A percentile compares a stretch with the other conserved stretches of the same genome.
Evolutionary conservation across 2,329 filamentous ascomycete genomes (phyloP).

Genomic region (Pseudodiploospora longispora): DNA sequence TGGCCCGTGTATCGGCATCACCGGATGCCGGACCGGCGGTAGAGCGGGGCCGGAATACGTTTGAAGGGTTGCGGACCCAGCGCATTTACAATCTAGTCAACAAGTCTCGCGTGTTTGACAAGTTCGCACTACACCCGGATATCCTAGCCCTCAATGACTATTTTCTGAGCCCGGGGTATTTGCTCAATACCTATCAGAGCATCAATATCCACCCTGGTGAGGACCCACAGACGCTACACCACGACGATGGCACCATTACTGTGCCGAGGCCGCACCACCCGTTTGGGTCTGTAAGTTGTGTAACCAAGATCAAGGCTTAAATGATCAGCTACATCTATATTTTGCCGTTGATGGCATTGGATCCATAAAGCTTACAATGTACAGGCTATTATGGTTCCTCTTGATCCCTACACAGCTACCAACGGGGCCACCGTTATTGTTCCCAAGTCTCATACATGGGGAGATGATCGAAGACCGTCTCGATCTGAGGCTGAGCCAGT

Average conservation of each 20-base stretch:
- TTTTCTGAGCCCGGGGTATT: conserved; percentile 29
- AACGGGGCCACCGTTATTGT: conserved; percentile 29
- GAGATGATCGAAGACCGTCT: conserved; percentile 13
- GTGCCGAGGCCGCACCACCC: conserved; percentile 26
- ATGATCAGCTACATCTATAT: neutral
- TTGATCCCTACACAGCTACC: conserved; percentile 22
- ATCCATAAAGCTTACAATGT: neutral
- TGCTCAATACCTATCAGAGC: conserved; percentile 26
- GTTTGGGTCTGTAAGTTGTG: conserved; percentile 19
- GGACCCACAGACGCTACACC: conserved; percentile 27
- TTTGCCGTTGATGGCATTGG: neutral
- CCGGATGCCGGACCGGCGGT: conserved; percentile 17
- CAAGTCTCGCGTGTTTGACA: conserved; percentile 30
- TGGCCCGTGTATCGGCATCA: conserved; percentile 14
- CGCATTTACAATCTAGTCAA: conserved; percentile 30
- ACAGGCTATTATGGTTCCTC: conserved; percentile 21
- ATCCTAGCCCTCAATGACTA: conserved; percentile 31
- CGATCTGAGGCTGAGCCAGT: conserved; percentile 23
- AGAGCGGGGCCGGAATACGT: conserved; percentile 23
- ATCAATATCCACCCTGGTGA: conserved; percentile 32
- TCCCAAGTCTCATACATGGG: conserved; percentile 28
- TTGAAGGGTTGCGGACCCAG: conserved; percentile 29
- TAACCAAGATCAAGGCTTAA: neutral
- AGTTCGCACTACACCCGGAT: conserved; percentile 24
- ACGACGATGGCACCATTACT: conserved; percentile 22